These are phyloP conservation scores for Myxozyma nipponensis DNA, from an alignment of 805 yeast species.

Conservation along the genomic window DNA sequence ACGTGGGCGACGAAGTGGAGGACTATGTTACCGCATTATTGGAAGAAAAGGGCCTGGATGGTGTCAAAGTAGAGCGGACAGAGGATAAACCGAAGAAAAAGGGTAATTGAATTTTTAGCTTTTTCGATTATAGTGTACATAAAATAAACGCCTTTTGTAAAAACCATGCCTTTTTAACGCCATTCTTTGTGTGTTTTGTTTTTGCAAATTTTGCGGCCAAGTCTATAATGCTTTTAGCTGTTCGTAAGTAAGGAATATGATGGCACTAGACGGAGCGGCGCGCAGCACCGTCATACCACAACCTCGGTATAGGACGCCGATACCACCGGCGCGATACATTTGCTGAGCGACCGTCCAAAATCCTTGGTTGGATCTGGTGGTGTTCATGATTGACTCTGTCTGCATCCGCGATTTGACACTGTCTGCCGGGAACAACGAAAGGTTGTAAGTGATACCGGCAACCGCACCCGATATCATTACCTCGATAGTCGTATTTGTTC, in stretches of 20 bases:
- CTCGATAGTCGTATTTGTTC: slow-evolving; percentile 46
- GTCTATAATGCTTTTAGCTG: slow-evolving; percentile 7
- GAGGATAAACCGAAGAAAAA: slow-evolving; percentile 79
- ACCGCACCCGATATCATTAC: slow-evolving; percentile 72
- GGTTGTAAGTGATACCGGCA: slow-evolving; percentile 81
- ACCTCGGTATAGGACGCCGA: slow-evolving; percentile 75
- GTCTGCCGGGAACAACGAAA: slow-evolving; percentile 82
- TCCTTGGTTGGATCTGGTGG: slow-evolving; percentile 33
- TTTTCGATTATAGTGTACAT: not conserved
- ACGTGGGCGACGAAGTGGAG: slow-evolving; percentile 87
- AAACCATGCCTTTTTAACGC: not conserved
- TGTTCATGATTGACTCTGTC: slow-evolving; percentile 44
- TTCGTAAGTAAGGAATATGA: slow-evolving; percentile 78
- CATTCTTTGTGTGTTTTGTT: not conserved
- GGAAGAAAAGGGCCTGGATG: slow-evolving; percentile 75
- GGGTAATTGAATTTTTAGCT: slow-evolving; percentile 10
- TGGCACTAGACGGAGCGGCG: slow-evolving; percentile 87
- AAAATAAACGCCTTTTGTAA: not conserved
- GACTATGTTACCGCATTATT: slow-evolving; percentile 64
- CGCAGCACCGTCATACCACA: slow-evolving; percentile 74
- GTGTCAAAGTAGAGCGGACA: slow-evolving; percentile 83
- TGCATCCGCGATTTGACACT: slow-evolving; percentile 86
- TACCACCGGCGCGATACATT: slow-evolving; percentile 53
- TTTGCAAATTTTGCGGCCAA: not conserved
- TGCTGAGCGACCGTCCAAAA: slow-evolving; percentile 41